A percentile compares a stretch with the other conserved stretches of the same genome.
Evolutionary conservation across 352 stramenopile genomes (phyloP).

Genomic region (Globisporangium rhizosaccharum): DNA sequence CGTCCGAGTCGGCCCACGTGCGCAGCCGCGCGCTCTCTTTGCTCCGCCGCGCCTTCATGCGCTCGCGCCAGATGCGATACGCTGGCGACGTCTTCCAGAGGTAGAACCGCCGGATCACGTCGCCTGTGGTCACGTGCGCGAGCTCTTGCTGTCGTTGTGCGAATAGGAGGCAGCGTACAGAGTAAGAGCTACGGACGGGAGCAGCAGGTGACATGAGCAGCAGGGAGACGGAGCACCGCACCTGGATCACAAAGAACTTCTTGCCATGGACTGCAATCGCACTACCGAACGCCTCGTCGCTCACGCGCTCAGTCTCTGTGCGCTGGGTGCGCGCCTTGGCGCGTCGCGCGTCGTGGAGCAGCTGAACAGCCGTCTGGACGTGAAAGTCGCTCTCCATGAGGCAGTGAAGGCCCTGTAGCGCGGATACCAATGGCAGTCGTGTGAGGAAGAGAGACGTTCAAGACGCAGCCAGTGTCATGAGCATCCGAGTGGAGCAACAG

Average conservation of each 20-base stretch:
- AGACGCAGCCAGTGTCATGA: background rate
- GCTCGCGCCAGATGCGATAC: slow-evolving; percentile 44
- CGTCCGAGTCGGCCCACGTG: slow-evolving; percentile 34
- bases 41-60: slow-evolving; percentile 28
- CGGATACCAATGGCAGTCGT: slow-evolving; percentile 1
- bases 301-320: slow-evolving; percentile 22
- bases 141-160: too few species aligned
- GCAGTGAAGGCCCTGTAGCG: slow-evolving; percentile 48
- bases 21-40: slow-evolving; percentile 42
- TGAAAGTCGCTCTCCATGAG: slow-evolving; percentile 57
- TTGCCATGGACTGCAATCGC: slow-evolving; percentile 47
- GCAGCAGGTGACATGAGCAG: too few species aligned
- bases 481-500: background rate
- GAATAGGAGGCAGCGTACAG: too few species aligned
- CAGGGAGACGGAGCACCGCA: slow-evolving; percentile 15
- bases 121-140: slow-evolving; percentile 25
- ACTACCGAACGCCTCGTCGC: slow-evolving; percentile 33
- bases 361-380: slow-evolving; percentile 26
- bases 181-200: too few species aligned
- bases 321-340: slow-evolving; percentile 17
- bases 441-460: background rate
- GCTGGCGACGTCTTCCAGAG: slow-evolving; percentile 55
- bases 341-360: slow-evolving; percentile 33
- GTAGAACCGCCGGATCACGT: slow-evolving; percentile 64
- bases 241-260: slow-evolving; percentile 55